phyloP scores from a whole-genome alignment of 129 eudicot genomes.

The Solidago caesia region DNA sequence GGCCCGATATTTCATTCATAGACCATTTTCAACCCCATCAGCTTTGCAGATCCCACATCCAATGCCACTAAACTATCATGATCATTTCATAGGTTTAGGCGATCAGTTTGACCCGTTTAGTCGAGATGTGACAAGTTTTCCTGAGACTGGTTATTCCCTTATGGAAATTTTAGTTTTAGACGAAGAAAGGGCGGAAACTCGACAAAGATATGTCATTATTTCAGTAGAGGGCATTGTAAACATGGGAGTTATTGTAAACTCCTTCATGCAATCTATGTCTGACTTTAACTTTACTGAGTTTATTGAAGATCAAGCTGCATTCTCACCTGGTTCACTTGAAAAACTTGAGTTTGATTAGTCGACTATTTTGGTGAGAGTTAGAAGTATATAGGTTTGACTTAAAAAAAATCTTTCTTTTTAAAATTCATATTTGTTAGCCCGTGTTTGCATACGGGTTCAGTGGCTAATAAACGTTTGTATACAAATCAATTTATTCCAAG shows the following conservation, averaged over 20 bases:
- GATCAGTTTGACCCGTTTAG: slow-evolving; percentile 38
- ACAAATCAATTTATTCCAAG: too few relatives aligned
- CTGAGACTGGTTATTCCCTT: slow-evolving; percentile 28
- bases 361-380: too few relatives aligned
- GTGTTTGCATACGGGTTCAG: too few relatives aligned
- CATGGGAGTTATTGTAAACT: slow-evolving; percentile 71
- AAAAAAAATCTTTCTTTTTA: too few relatives aligned
- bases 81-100: slow-evolving; percentile 31
- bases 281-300: slow-evolving; percentile 36
- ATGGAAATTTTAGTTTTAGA: slow-evolving; percentile 25
- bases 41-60: slow-evolving; percentile 28
- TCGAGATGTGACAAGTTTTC: slow-evolving; percentile 23
- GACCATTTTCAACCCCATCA: slow-evolving; percentile 29
- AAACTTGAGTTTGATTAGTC: slow-evolving; percentile 61
- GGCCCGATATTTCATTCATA: slow-evolving; percentile 29
- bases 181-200: slow-evolving; percentile 37
- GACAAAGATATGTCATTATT: slow-evolving; percentile 65
- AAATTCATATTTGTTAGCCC: too few relatives aligned
- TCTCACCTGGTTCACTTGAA: slow-evolving; percentile 60
- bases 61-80: slow-evolving; percentile 28
- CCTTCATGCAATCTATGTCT: slow-evolving; percentile 36
- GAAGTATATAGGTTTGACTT: too few relatives aligned
- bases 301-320: slow-evolving; percentile 39
- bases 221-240: slow-evolving; percentile 70
- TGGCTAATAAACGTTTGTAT: too few relatives aligned